A percentile compares a stretch with the other conserved stretches of the same genome.
phyloP scores from a whole-genome alignment of 345 rosid genomes.

The Rhizophora mangle region DNA sequence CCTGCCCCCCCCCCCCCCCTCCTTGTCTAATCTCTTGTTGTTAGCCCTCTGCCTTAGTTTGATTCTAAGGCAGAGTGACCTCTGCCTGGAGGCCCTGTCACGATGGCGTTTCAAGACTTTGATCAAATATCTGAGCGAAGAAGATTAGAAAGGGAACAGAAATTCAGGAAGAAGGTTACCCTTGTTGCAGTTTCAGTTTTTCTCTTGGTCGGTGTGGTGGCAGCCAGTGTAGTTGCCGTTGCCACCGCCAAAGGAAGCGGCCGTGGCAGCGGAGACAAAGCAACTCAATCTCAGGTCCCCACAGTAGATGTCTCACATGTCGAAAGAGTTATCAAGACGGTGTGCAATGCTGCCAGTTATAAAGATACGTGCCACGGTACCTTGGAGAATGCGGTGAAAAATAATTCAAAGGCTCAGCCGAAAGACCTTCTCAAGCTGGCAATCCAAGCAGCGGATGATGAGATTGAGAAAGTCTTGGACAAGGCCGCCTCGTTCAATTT shows the following conservation, averaged over 20 bases:
- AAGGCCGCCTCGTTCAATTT: constrained; percentile 36
- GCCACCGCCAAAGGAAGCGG: constrained; percentile 15
- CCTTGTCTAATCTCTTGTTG: constrained; percentile 5
- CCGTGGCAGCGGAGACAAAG: neutral
- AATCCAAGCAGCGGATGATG: constrained; percentile 43
- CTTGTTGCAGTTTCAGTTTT: constrained; percentile 37
- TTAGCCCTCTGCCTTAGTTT: constrained; percentile 49
- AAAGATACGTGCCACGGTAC: constrained; percentile 44
- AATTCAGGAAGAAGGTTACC: constrained; percentile 43
- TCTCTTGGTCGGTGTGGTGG: constrained; percentile 35
- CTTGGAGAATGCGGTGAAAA: constrained; percentile 32
- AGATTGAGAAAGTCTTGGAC: constrained; percentile 32
- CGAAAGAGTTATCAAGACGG: constrained; percentile 36
- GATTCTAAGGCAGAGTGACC: constrained; percentile 56
- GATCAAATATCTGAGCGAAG: constrained; percentile 68
- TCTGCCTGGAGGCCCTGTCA: constrained; percentile 28
- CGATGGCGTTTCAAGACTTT: constrained; percentile 91
- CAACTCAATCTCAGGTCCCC: neutral
- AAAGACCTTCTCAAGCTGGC: constrained; percentile 47
- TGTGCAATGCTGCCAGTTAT: constrained; percentile 55
- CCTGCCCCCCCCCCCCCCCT: no score
- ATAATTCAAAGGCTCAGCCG: constrained; percentile 33
- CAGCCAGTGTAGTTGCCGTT: constrained; percentile 39
- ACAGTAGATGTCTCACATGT: constrained; percentile 20
- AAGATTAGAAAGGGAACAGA: constrained; percentile 48